Conservation (phyloP, 106 monocot genomes). For the Phalaenopsis aphrodite region DNA sequence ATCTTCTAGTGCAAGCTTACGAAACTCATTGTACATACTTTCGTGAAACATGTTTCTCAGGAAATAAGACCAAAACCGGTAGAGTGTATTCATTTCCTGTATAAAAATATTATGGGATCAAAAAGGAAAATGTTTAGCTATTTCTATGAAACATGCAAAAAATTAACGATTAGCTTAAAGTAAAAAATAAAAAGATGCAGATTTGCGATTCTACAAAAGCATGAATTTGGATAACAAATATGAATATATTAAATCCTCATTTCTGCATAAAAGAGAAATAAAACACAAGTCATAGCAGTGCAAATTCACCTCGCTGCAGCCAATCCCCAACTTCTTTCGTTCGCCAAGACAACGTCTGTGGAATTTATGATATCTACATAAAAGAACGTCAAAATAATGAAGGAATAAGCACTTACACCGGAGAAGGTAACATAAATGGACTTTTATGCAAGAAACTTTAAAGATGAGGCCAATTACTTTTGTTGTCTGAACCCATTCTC, state of each 20-base stretch:
- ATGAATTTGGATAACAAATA: background rate
- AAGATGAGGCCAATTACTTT: conserved; percentile 37
- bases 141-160: background rate
- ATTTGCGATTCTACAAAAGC: no score
- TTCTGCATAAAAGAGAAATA: background rate
- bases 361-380: conserved; percentile 75
- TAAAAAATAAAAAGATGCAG: no score
- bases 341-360: conserved; percentile 81
- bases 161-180: no score
- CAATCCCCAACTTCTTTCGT: conserved; percentile 80
- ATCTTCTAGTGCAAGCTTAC: conserved; percentile 82
- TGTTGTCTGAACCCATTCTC: conserved; percentile 93
- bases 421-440: background rate
- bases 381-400: conserved; percentile 7
- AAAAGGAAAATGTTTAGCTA: background rate
- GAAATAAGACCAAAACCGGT: conserved; percentile 94
- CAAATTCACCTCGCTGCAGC: conserved; percentile 71
- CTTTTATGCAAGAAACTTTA: no score
- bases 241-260: background rate
- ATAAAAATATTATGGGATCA: background rate
- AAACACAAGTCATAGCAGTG: background rate
- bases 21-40: conserved; percentile 79
- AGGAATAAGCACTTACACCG: background rate
- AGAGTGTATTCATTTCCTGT: conserved; percentile 97
- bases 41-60: conserved; percentile 61